phyloP scores from a whole-genome alignment of 1,139 yeast species.

The Komagataea norvegica region DNA sequence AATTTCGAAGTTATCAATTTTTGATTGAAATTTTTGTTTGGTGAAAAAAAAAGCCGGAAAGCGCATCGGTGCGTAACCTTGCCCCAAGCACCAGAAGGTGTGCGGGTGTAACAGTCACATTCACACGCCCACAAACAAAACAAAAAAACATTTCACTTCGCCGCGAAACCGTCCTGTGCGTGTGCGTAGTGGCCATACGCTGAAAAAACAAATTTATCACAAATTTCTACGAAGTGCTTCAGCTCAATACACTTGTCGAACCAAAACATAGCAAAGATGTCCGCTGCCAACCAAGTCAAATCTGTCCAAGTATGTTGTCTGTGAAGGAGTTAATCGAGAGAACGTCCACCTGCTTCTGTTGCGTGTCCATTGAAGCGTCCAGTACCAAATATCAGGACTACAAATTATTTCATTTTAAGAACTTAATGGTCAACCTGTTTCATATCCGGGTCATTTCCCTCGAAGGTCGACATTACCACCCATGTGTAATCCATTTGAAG shows the following conservation, averaged over 20 bases:
- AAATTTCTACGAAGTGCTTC: constrained; percentile 6
- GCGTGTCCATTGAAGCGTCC: too few relatives aligned
- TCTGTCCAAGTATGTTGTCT: constrained; percentile 28
- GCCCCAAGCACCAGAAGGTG: constrained; percentile 9
- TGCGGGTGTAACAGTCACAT: constrained; percentile 21
- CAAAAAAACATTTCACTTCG: too few relatives aligned
- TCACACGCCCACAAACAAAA: constrained; percentile 3
- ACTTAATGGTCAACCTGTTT: too few relatives aligned
- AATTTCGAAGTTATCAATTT: constrained; percentile 15
- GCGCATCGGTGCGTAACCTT: constrained; percentile 5
- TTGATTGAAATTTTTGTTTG: constrained; percentile 19
- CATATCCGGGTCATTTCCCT: too few relatives aligned
- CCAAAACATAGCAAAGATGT: constrained; percentile 20
- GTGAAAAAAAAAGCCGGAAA: constrained; percentile 9
- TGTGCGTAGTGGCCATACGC: constrained; percentile 6
- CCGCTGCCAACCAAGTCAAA: constrained; percentile 26
- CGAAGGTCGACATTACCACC: too few relatives aligned
- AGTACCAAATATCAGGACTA: too few relatives aligned
- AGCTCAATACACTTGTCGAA: constrained; percentile 3
- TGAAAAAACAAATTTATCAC: constrained; percentile 11
- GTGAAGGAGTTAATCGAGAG: constrained; percentile 1
- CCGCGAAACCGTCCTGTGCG: constrained; percentile 18
- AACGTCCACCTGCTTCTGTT: too few relatives aligned
- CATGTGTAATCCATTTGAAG: too few relatives aligned
- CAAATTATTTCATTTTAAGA: too few relatives aligned